A percentile compares a stretch with the other conserved stretches of the same genome.
Evolutionary conservation across 768 basidiomycete genomes (phyloP).

Genomic region (Clitopilus hobsonii): DNA sequence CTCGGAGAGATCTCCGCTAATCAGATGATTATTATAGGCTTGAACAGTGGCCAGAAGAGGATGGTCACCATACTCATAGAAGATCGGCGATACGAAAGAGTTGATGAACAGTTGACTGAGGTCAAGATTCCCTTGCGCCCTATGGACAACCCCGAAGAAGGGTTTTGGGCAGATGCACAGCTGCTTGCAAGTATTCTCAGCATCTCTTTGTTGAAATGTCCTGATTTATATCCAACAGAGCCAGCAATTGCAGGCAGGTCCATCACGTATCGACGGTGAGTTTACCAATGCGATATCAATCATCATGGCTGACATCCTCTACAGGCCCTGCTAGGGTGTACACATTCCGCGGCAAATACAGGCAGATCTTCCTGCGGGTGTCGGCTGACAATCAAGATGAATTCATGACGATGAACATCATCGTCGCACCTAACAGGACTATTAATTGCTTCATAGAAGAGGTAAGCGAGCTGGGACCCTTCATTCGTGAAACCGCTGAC

Average conservation of each 20-base stretch:
- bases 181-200: conserved; percentile 40
- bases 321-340: conserved; percentile 67
- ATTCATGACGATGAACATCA: conserved; percentile 51
- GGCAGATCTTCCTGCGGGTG: conserved; percentile 65
- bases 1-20: too few species aligned
- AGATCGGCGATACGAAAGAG: conserved; percentile 48
- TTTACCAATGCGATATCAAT: neutral
- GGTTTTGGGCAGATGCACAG: conserved; percentile 69
- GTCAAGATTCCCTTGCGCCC: conserved; percentile 53
- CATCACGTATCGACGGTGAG: conserved; percentile 67
- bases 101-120: conserved; percentile 61
- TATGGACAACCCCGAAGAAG: conserved; percentile 43
- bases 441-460: conserved; percentile 56
- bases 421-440: conserved; percentile 48
- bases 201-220: neutral
- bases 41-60: too few species aligned
- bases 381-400: conserved; percentile 46
- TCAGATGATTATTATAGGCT: too few species aligned
- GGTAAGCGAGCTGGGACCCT: conserved; percentile 30
- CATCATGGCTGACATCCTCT: too few species aligned
- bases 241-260: conserved; percentile 51
- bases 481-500: neutral
- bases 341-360: conserved; percentile 61
- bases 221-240: conserved; percentile 21
- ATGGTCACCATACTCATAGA: conserved; percentile 68